Evolutionary conservation across 2,329 filamentous ascomycete genomes (phyloP).

Genomic region (Capronia epimyces): DNA sequence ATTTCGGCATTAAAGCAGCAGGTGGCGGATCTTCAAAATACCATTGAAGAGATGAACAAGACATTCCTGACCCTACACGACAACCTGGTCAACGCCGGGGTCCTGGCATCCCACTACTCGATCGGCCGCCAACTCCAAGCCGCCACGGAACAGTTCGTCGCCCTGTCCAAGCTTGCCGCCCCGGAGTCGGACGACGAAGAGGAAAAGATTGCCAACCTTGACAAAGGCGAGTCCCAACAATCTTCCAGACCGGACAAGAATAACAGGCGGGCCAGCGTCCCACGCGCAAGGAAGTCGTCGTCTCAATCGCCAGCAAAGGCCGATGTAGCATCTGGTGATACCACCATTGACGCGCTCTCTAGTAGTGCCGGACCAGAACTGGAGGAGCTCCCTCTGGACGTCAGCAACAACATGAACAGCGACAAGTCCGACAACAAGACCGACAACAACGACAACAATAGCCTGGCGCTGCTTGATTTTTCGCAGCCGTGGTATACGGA

Average conservation of each 20-base stretch:
- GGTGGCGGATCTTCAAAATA: conserved; percentile 62
- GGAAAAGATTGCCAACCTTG: conserved; percentile 15
- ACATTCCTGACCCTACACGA: conserved; percentile 65
- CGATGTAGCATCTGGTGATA: conserved; percentile 4
- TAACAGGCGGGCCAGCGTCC: background rate
- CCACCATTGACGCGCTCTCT: conserved; percentile 11
- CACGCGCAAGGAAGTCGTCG: conserved; percentile 4
- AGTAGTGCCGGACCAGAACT: conserved; percentile 12
- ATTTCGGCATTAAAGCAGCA: conserved; percentile 67
- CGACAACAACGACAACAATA: background rate
- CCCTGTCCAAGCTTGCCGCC: conserved; percentile 16
- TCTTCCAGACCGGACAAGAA: conserved; percentile 7
- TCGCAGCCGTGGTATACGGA: conserved; percentile 7
- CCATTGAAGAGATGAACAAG: conserved; percentile 68
- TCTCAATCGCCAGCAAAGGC: background rate
- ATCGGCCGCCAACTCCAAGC: conserved; percentile 19
- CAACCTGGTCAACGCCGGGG: conserved; percentile 43
- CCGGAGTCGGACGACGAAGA: conserved; percentile 25
- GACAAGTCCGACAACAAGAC: background rate
- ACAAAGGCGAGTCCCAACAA: conserved; percentile 6
- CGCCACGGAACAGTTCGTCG: conserved; percentile 21
- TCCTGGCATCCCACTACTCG: conserved; percentile 17
- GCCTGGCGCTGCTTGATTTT: conserved; percentile 4
- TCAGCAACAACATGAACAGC: background rate
- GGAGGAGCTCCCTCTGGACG: conserved; percentile 5